Base-by-base conservation (phyloP, 139 green algal genomes). In the Micractinium conductrix region DNA sequence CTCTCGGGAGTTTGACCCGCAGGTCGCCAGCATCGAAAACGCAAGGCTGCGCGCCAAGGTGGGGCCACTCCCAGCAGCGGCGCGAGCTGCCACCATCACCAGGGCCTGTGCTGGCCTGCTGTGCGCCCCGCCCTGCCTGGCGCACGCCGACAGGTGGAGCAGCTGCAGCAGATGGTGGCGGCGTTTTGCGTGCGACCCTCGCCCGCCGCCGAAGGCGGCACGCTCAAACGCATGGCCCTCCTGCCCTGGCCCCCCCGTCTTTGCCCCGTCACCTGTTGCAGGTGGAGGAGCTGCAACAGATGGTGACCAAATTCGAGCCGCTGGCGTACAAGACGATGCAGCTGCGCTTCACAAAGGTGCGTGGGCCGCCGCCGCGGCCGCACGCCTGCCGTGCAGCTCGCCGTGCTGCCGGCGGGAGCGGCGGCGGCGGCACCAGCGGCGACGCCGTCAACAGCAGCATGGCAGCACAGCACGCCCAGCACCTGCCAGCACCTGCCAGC, bases 241-340 rank as follows among this genome's bases (percentile, higher is more conserved):
- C 33, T 43, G 10, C n/a, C 10, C 73, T n/a, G 33, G 9, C 48
- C 21, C 10, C 8, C 19, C n/a, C 16, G 33, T 33, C 9, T 40
- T 26, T 14, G 37, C 1, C 69, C 38, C 16, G 3, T 50, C 17
- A 9, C 33, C 21, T 50, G 4, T 14, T 37, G 30, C 74, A 87
- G 83, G 83, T 87, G 62, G 83, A 87, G n/a, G 74, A 87, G 40
- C 83, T 87, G 74, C 63, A 84, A 63, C 83, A 87, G 65, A 63
- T 87, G 35, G 70, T 87, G 35, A 53, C 69, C 14, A 79, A 79
- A 65, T 75, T 74, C 35, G 63, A 87, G 65, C 83, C 83, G 1
- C 48, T 87, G 48, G 83, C 83, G 2, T 79, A 87, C 83, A 83
- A 83, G 12, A 35, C n/a, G 14, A 65, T 84, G 78, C 78, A 63